Evolutionary conservation across 345 rosid genomes (phyloP).

Genomic region (Syzygium jambos): DNA sequence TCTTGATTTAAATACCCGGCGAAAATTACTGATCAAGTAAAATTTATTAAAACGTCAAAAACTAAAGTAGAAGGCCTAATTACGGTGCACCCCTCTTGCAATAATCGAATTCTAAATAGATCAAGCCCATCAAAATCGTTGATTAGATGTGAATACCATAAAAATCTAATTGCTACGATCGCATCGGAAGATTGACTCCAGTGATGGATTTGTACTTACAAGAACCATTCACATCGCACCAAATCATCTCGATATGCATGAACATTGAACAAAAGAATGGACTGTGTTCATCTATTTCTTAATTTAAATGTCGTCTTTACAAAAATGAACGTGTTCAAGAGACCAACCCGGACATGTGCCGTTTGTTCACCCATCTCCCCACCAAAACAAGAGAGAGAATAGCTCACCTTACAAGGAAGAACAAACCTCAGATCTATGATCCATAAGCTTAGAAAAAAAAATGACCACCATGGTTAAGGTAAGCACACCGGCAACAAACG

Average conservation of each 20-base stretch:
- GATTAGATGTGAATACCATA: neutral
- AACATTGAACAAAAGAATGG: neutral
- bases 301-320: neutral
- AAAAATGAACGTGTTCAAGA: neutral
- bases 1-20: neutral
- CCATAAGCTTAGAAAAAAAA: neutral
- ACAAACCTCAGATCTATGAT: neutral
- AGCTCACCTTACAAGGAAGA: neutral
- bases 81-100: fast-evolving
- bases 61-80: neutral
- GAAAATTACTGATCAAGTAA: neutral
- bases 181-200: neutral
- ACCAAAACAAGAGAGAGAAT: neutral
- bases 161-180: neutral
- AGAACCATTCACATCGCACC: neutral
- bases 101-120: no score
- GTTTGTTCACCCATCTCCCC: neutral
- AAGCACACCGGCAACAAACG: neutral
- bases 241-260: neutral
- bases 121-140: neutral
- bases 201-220: neutral
- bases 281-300: neutral
- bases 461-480: neutral
- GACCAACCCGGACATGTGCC: neutral
- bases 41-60: neutral